Percentiles rank a stretch among this genome's conserved stretches.
Conservation (phyloP, 2,329 filamentous ascomycete genomes). For the Diatrype stigma region DNA sequence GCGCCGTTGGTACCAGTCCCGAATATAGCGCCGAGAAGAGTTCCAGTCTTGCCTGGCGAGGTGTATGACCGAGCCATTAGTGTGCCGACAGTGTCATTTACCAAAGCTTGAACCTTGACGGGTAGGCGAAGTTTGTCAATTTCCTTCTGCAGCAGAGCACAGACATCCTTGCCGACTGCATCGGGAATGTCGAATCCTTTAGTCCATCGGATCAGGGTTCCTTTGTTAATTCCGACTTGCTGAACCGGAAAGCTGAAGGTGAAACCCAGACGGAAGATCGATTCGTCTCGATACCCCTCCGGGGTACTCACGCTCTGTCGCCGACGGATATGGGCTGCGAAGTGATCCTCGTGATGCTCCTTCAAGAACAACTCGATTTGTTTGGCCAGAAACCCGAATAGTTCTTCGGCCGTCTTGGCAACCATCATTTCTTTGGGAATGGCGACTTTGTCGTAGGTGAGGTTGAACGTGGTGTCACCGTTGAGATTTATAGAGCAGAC, state of each 20-base stretch:
- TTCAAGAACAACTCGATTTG: conserved; percentile 88
- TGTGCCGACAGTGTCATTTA: conserved; percentile 97
- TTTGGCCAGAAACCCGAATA: conserved; percentile 89
- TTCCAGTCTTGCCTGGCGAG: conserved; percentile 79
- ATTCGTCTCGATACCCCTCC: conserved; percentile 61
- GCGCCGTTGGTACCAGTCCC: conserved; percentile 97
- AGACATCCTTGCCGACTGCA: conserved; percentile 90
- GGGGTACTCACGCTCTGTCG: conserved; percentile 57
- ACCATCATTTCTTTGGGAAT: conserved; percentile 90
- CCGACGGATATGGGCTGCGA: conserved; percentile 64
- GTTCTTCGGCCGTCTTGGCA: conserved; percentile 76
- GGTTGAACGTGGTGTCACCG: conserved; percentile 90
- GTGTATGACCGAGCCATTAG: conserved; percentile 97
- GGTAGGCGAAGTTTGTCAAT: conserved; percentile 84
- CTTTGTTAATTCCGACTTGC: conserved; percentile 92
- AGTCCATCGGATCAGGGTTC: conserved; percentile 91
- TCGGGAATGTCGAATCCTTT: conserved; percentile 98
- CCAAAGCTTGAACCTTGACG: conserved; percentile 89
- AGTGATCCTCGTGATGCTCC: conserved; percentile 84
- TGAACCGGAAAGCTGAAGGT: conserved; percentile 97
- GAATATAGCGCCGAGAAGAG: conserved; percentile 93
- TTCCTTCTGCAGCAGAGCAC: conserved; percentile 80
- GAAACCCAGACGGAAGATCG: conserved; percentile 93
- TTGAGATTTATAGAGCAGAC: conserved; percentile 94
- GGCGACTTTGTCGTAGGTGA: conserved; percentile 87